phyloP scores from a whole-genome alignment of 345 rosid species.

The Sisymbrium altissimum region DNA sequence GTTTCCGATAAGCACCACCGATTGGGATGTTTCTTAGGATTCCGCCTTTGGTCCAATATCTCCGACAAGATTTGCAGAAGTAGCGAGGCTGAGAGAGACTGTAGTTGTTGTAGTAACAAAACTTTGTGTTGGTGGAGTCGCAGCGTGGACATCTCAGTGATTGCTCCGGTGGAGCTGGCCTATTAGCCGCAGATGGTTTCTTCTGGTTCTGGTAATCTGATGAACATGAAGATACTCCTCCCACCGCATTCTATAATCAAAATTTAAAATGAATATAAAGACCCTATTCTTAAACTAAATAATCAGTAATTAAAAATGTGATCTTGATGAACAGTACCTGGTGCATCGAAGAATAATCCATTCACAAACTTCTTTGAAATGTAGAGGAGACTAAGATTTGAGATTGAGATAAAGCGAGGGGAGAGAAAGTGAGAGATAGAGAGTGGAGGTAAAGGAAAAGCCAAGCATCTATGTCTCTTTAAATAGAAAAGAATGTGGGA shows the following conservation, averaged over 20 bases:
- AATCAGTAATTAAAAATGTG: neutral
- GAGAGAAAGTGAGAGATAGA: neutral
- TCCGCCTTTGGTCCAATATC: conserved; percentile 90
- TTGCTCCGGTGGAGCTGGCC: conserved; percentile 55
- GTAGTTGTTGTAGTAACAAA: conserved; percentile 87
- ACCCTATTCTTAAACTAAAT: neutral
- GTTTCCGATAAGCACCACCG: conserved; percentile 71
- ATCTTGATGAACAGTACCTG: conserved; percentile 10
- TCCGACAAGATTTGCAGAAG: conserved; percentile 75
- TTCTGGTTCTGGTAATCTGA: conserved; percentile 26
- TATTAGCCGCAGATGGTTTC: conserved; percentile 17
- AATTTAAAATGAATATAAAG: neutral
- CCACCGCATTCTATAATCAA: conserved; percentile 13
- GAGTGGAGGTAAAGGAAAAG: conserved; percentile 21
- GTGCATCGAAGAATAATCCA: conserved; percentile 20
- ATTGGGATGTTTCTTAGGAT: conserved; percentile 67
- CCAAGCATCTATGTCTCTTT: conserved; percentile 23
- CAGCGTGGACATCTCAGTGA: conserved; percentile 69
- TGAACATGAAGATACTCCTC: conserved; percentile 25
- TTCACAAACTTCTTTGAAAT: conserved; percentile 11
- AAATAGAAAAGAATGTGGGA: conserved; percentile 19
- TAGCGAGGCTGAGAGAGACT: conserved; percentile 79
- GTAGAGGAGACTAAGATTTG: neutral
- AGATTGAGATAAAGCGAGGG: neutral
- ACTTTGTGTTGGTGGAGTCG: conserved; percentile 73